Evolutionary conservation across 345 rosid species (phyloP), one percentile per base, ranked within the genome.

Genomic region (Hirschfeldia incana): DNA sequence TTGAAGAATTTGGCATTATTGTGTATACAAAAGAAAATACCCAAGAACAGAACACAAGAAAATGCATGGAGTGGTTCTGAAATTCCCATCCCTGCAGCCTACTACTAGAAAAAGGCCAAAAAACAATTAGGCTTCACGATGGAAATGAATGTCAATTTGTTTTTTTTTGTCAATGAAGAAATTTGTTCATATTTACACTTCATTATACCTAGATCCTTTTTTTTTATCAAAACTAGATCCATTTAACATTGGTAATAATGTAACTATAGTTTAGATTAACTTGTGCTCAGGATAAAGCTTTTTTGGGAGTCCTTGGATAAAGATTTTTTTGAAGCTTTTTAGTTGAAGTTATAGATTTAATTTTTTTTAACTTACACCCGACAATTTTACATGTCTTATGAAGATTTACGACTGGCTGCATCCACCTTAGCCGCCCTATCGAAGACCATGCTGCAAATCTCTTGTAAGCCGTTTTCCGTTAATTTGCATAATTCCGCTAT

Each of bases 1-100:
- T 39, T 46, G 69, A 42, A 51, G 77, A 61, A 57, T 67, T 30
- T 62, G 65, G 70, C 57, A 72, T 68, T 21, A 44, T 3, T 60
- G 8, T 60, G 34, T 4, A 10, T 39, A 27, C 15, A 60, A 27
- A 27, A 30, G 30, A 27, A 60, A 10, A 60, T 28, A 60, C 15
- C 34, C 28, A 60, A 4, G n/a, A 60, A 27, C 8, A 2, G 5
- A 27, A 27, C 11, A 27, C 33, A 28, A 27, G 15, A 60, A 9
- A 27, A 9, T 10, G 8, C 15, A 11, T 30, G n/a, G 33, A 11
- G 7, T 60, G 64, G 33, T 27, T 60, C 30, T 27, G 15, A 27
- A 27, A 60, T 27, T 11, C 8, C 3, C 64, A 60, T 60, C 34
- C 3, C 64, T 60, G 12, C 5, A 21, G 62, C 27, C 17, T 60